Percentiles rank a stretch among this genome's conserved stretches.
These are phyloP conservation scores for Candida tetrigidarum DNA, from an alignment of 1,139 yeast species.

Conservation along the genomic window DNA sequence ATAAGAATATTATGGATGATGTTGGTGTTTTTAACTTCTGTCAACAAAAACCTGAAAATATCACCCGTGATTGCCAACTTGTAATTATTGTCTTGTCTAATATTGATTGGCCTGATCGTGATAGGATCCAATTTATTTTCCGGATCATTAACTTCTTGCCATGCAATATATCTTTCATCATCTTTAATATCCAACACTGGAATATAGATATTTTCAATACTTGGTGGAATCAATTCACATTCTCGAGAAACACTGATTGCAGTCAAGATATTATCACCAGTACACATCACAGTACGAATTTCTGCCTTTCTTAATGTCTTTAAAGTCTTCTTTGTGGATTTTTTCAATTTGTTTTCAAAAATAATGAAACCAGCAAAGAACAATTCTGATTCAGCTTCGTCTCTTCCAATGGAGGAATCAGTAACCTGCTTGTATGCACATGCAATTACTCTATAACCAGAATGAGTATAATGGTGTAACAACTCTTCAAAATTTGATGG, in stretches of 20 bases:
- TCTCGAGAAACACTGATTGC: constrained; percentile 94
- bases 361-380: constrained; percentile 85
- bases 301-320: constrained; percentile 61
- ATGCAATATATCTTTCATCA: constrained; percentile 42
- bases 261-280: constrained; percentile 94
- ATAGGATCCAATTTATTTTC: constrained; percentile 58
- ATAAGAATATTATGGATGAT: constrained; percentile 64
- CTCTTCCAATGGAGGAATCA: constrained; percentile 37
- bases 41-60: constrained; percentile 75
- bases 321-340: constrained; percentile 66
- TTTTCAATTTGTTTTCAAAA: constrained; percentile 88
- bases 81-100: constrained; percentile 42
- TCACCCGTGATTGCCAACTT: constrained; percentile 92
- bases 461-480: constrained; percentile 84
- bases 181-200: constrained; percentile 59
- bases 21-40: constrained; percentile 47
- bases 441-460: constrained; percentile 94
- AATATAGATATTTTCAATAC: constrained; percentile 57
- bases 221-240: constrained; percentile 62
- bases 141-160: constrained; percentile 70
- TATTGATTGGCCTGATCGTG: constrained; percentile 57
- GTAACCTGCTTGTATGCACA: constrained; percentile 69
- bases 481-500: constrained; percentile 78
- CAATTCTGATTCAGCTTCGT: constrained; percentile 67
- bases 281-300: constrained; percentile 91